phyloP scores from a whole-genome alignment of 768 basidiomycete genomes.

The Russula abietina region DNA sequence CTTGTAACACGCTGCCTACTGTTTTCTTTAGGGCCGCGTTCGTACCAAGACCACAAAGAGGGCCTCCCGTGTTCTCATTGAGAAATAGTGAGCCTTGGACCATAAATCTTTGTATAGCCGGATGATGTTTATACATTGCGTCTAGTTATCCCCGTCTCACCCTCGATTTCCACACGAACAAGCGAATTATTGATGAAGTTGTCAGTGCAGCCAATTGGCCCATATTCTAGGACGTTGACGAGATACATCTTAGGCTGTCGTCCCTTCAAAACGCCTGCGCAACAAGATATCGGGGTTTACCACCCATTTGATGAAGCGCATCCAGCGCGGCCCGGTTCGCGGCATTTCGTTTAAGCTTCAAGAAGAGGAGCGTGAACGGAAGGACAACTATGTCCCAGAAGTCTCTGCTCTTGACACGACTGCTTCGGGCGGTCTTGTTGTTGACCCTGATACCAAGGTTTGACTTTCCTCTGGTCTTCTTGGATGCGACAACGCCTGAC shows the following conservation, averaged over 20 bases:
- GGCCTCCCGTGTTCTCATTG: slow-evolving; percentile 96
- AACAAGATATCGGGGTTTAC: slow-evolving; percentile 99
- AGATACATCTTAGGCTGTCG: slow-evolving; percentile 55
- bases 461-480: slow-evolving; percentile 28
- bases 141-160: slow-evolving; percentile 95
- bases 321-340: slow-evolving; percentile 95
- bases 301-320: slow-evolving; percentile 99
- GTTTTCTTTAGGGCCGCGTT: slow-evolving; percentile 77
- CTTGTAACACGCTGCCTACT: not conserved
- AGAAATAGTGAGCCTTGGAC: slow-evolving; percentile 77
- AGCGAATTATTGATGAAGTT: slow-evolving; percentile 97
- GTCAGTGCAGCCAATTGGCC: slow-evolving; percentile 42
- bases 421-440: slow-evolving; percentile 59
- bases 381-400: slow-evolving; percentile 99
- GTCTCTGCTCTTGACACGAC: slow-evolving; percentile 89
- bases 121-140: not conserved
- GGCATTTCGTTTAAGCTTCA: slow-evolving; percentile 99
- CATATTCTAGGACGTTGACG: not conserved
- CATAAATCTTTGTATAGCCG: not conserved
- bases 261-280: slow-evolving; percentile 96
- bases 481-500: not conserved
- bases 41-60: slow-evolving; percentile 99
- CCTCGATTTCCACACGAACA: slow-evolving; percentile 99
- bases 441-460: slow-evolving; percentile 94
- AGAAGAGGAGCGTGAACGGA: slow-evolving; percentile 98